Percentiles rank a stretch among this genome's conserved stretches.
Conservation (phyloP, 2,329 filamentous ascomycete species). For the Cytospora paraplurivora region DNA sequence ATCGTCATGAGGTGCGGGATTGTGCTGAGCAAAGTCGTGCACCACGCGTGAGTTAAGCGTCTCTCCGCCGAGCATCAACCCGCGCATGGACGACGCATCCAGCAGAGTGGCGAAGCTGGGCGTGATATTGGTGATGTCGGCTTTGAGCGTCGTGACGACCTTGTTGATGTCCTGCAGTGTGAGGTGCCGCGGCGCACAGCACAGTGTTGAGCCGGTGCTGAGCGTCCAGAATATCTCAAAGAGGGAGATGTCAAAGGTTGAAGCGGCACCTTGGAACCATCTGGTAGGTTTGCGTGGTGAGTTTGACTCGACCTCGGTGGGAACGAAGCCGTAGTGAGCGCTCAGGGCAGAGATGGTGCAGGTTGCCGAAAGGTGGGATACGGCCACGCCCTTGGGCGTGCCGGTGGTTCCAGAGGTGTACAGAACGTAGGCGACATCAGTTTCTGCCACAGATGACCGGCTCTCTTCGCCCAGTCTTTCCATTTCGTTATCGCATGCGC, state of each 20-base stretch:
- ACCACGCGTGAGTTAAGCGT: conserved; percentile 38
- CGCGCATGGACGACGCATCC: conserved; percentile 30
- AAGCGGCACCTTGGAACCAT: conserved; percentile 21
- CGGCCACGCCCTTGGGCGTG: conserved; percentile 39
- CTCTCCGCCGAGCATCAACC: conserved; percentile 41
- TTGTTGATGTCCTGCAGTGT: conserved; percentile 29
- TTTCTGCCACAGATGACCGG: background rate
- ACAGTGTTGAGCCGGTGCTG: conserved; percentile 18
- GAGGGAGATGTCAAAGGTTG: conserved; percentile 28
- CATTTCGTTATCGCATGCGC: conserved; percentile 1
- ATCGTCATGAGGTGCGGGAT: conserved; percentile 12
- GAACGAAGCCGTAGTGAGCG: conserved; percentile 31
- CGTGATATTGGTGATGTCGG: conserved; percentile 43
- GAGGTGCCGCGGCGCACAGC: conserved; percentile 14
- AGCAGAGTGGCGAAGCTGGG: conserved; percentile 38
- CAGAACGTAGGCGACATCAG: conserved; percentile 38
- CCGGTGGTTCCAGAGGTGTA: conserved; percentile 42
- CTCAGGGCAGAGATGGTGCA: conserved; percentile 39
- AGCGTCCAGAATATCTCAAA: conserved; percentile 23
- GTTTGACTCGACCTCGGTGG: conserved; percentile 31
- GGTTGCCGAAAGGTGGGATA: conserved; percentile 34
- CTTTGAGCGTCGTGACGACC: conserved; percentile 32
- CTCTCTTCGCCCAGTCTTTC: conserved; percentile 11
- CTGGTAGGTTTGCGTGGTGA: conserved; percentile 33
- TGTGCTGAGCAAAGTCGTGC: conserved; percentile 36